A percentile compares a stretch with the other conserved stretches of the same genome.
Conservation (phyloP, 148 eudicot species). For the Vaccinium macrocarpon region DNA sequence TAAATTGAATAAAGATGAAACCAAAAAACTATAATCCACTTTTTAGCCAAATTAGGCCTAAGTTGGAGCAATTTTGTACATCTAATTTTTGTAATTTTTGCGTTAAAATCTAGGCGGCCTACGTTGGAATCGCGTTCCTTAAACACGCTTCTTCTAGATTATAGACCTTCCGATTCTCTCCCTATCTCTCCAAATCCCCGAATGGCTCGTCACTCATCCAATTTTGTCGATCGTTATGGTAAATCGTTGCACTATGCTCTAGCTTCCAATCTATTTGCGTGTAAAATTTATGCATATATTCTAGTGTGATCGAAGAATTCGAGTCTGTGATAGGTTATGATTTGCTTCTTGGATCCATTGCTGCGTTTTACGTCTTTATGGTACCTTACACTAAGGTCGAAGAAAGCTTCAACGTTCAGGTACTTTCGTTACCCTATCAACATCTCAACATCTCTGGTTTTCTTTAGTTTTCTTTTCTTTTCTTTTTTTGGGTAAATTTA, state of each 20-base stretch:
- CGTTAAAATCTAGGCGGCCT: no score
- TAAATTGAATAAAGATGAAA: no score
- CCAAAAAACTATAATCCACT: no score
- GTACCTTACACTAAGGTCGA: conserved; percentile 96
- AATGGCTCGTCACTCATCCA: conserved; percentile 41
- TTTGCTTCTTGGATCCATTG: conserved; percentile 70
- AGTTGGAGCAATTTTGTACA: no score
- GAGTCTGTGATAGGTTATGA: conserved; percentile 58
- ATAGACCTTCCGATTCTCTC: no score
- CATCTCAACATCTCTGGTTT: neutral
- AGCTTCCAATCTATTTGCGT: neutral
- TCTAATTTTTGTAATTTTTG: no score
- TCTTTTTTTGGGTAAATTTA: neutral
- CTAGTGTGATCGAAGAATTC: neutral
- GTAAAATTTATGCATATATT: neutral
- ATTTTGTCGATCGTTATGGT: conserved; percentile 45
- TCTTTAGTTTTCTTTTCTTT: neutral
- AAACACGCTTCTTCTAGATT: no score
- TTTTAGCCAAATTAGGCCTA: no score
- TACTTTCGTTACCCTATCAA: conserved; percentile 12
- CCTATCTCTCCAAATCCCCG: neutral
- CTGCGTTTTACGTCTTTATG: conserved; percentile 80
- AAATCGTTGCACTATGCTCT: neutral
- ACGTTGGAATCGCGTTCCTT: no score
- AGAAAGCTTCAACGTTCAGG: conserved; percentile 99